Percentiles rank a stretch among this genome's conserved stretches.
Evolutionary conservation across 805 yeast genomes (phyloP).

Genomic region (Clavispora phyllophila): DNA sequence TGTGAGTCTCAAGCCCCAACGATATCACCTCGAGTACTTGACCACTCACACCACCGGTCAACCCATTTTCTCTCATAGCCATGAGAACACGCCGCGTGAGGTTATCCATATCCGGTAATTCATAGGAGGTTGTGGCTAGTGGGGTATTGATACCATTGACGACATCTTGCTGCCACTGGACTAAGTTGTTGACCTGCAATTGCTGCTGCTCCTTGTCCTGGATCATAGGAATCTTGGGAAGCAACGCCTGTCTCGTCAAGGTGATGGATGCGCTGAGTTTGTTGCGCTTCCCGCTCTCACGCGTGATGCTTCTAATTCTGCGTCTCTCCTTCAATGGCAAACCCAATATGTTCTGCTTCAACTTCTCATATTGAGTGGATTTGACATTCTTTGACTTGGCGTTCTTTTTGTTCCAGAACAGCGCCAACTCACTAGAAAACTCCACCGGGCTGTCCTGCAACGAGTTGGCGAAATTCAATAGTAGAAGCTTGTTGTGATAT

Average conservation of each 20-base stretch:
- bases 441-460: constrained; percentile 70
- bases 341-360: constrained; percentile 83
- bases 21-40: constrained; percentile 72
- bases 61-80: constrained; percentile 83
- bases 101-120: constrained; percentile 74
- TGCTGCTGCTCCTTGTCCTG: constrained; percentile 44
- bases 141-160: constrained; percentile 81
- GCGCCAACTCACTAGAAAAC: constrained; percentile 37
- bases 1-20: constrained; percentile 77
- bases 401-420: constrained; percentile 45
- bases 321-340: constrained; percentile 80
- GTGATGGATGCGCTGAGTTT: constrained; percentile 66
- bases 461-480: constrained; percentile 81
- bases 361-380: constrained; percentile 69
- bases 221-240: constrained; percentile 82
- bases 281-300: constrained; percentile 76
- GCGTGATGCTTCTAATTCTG: constrained; percentile 75
- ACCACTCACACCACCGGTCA: constrained; percentile 74
- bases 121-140: constrained; percentile 68
- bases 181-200: constrained; percentile 45
- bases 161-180: constrained; percentile 91
- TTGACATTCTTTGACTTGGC: constrained; percentile 45
- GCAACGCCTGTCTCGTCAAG: constrained; percentile 63
- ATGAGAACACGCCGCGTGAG: constrained; percentile 69
- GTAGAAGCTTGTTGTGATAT: constrained; percentile 77